Conservation (phyloP, 345 rosid genomes). For the Gossypium anomalum region DNA sequence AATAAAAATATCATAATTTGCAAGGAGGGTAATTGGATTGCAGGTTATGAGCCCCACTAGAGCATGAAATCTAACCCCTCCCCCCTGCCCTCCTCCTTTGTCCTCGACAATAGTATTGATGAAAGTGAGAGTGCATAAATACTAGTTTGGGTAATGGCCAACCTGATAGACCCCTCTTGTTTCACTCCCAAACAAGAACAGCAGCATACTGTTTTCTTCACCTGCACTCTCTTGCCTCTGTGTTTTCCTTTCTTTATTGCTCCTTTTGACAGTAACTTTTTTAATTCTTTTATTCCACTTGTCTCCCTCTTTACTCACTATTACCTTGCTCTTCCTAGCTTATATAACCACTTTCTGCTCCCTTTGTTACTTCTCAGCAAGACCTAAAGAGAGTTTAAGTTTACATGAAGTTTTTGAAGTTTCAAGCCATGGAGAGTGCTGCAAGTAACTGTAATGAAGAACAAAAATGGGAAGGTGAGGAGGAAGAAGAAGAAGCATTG, state of each 20-base stretch:
- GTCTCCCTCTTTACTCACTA: conserved; percentile 29
- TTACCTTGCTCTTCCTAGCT: not conserved
- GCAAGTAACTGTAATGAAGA: conserved; percentile 12
- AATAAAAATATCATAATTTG: no score
- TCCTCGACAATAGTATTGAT: not conserved
- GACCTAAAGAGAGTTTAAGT: not conserved
- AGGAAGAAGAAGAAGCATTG: conserved; percentile 50
- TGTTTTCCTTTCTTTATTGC: conserved; percentile 9
- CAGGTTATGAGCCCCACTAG: conserved; percentile 35
- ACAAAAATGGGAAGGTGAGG: conserved; percentile 13
- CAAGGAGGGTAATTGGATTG: conserved; percentile 2
- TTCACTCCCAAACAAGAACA: conserved; percentile 16
- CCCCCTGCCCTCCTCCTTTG: not conserved
- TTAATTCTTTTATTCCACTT: conserved; percentile 27
- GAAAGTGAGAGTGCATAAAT: conserved; percentile 17
- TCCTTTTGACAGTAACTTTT: conserved; percentile 18
- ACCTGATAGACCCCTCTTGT: conserved; percentile 15
- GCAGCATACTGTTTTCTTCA: conserved; percentile 1
- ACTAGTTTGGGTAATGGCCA: conserved; percentile 21
- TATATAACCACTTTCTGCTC: conserved; percentile 8
- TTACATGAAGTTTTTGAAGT: not conserved
- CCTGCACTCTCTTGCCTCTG: conserved; percentile 17
- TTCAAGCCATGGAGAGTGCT: conserved; percentile 19
- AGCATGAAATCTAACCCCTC: conserved; percentile 21
- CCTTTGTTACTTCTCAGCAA: not conserved